phyloP scores from a whole-genome alignment of 2,329 filamentous ascomycete species.

The Arthrocladium fulminans region DNA sequence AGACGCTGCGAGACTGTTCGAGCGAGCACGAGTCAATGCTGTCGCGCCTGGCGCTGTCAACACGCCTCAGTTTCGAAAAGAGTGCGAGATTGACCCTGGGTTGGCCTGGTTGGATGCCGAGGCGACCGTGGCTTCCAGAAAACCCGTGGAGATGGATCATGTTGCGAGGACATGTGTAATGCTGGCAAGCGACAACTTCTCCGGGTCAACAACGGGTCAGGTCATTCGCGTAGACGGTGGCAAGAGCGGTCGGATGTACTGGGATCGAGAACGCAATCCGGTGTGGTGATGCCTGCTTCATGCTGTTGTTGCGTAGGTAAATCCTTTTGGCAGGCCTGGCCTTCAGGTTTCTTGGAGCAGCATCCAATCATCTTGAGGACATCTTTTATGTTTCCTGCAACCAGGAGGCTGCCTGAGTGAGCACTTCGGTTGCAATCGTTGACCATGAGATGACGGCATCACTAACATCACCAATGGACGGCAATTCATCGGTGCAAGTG shows the following conservation, averaged over 20 bases:
- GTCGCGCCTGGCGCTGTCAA: conserved; percentile 41
- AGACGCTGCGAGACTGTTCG: conserved; percentile 31
- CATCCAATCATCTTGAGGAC: too few relatives aligned
- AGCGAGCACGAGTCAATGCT: conserved; percentile 36
- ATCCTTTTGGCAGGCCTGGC: too few relatives aligned
- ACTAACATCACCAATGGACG: too few relatives aligned
- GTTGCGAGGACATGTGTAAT: conserved; percentile 40
- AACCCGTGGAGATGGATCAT: conserved; percentile 31
- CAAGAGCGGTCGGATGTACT: conserved; percentile 37
- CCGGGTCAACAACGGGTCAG: conserved; percentile 38
- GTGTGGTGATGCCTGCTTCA: conserved; percentile 8
- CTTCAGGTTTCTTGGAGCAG: too few relatives aligned
- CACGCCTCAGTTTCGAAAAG: conserved; percentile 35
- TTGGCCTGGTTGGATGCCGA: conserved; percentile 36
- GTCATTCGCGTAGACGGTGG: conserved; percentile 39
- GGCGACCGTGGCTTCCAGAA: conserved; percentile 35
- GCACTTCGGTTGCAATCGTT: too few relatives aligned
- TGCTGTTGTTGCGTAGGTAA: too few relatives aligned
- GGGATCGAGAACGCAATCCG: conserved; percentile 17
- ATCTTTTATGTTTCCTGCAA: too few relatives aligned
- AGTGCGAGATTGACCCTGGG: conserved; percentile 31
- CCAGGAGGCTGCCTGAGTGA: too few relatives aligned
- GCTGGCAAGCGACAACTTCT: conserved; percentile 40
- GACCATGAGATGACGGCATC: too few relatives aligned
- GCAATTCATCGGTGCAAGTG: too few relatives aligned